These are phyloP conservation scores for Paraglomus brasilianum DNA, from an alignment of 192 early-diverging fungal genomes.

Conservation along the genomic window DNA sequence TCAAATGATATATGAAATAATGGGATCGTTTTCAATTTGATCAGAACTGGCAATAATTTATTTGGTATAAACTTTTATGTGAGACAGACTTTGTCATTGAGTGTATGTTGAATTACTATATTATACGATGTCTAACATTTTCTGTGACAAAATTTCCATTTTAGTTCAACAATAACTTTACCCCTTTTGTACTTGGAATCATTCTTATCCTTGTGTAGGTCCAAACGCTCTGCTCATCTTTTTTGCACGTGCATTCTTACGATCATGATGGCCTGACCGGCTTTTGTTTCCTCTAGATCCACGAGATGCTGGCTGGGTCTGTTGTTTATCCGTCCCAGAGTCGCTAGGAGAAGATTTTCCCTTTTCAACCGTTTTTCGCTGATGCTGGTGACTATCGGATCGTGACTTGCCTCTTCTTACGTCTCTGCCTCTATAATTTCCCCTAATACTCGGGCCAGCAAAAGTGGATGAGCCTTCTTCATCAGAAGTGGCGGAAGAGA, in stretches of 20 bases:
- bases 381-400: not conserved
- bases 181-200: too few species aligned
- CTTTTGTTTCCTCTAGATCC: not conserved
- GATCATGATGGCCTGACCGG: conserved; percentile 65
- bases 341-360: not conserved
- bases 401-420: conserved; percentile 24
- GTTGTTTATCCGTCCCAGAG: conserved; percentile 4
- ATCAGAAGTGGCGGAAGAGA: not conserved
- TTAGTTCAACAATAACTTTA: too few species aligned
- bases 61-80: too few species aligned
- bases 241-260: conserved; percentile 69
- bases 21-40: too few species aligned
- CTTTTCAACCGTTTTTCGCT: conserved; percentile 22
- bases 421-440: conserved; percentile 15
- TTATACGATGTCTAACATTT: too few species aligned
- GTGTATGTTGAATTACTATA: too few species aligned
- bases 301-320: not conserved
- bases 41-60: too few species aligned
- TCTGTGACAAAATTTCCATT: too few species aligned
- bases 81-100: too few species aligned
- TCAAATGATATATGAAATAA: too few species aligned
- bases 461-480: not conserved
- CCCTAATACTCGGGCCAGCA: not conserved
- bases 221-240: conserved; percentile 52
- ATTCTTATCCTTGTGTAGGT: too few species aligned